Evolutionary conservation across 2,329 filamentous ascomycete species (phyloP).

Genomic region (Sporothrix phasma): DNA sequence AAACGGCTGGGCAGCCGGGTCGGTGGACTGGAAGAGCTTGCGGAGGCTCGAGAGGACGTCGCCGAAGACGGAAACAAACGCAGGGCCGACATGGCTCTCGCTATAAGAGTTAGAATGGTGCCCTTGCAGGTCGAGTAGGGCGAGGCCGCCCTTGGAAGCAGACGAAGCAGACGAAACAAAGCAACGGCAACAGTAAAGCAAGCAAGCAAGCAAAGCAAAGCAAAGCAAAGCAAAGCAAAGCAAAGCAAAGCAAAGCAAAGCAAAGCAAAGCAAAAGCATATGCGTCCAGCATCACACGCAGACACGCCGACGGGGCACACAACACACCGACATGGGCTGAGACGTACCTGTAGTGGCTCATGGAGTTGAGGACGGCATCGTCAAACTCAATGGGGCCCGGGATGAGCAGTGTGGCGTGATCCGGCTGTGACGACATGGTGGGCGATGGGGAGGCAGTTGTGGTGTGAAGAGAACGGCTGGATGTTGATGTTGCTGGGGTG

Average conservation of each 20-base stretch:
- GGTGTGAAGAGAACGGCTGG: slow-evolving; percentile 12
- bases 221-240: neutral
- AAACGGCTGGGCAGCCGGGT: slow-evolving; percentile 77
- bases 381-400: slow-evolving; percentile 97
- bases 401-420: slow-evolving; percentile 72
- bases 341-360: slow-evolving; percentile 79
- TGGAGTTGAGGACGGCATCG: slow-evolving; percentile 88
- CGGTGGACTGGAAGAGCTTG: slow-evolving; percentile 85
- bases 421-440: slow-evolving; percentile 52
- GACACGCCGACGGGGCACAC: neutral
- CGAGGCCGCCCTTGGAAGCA: too few species aligned
- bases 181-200: too few species aligned
- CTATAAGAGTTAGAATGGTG: slow-evolving; percentile 35
- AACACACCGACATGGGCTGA: neutral
- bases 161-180: too few species aligned
- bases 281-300: neutral
- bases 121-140: neutral
- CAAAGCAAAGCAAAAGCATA: neutral
- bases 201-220: too few species aligned
- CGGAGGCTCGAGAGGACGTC: slow-evolving; percentile 81
- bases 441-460: slow-evolving; percentile 12
- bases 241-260: neutral
- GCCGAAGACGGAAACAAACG: slow-evolving; percentile 83
- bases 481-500: slow-evolving; percentile 24
- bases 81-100: slow-evolving; percentile 85